Evolutionary conservation across 2,329 filamentous ascomycete genomes (phyloP), one percentile per base, ranked within the genome.

Genomic region (Aspergillus felis): DNA sequence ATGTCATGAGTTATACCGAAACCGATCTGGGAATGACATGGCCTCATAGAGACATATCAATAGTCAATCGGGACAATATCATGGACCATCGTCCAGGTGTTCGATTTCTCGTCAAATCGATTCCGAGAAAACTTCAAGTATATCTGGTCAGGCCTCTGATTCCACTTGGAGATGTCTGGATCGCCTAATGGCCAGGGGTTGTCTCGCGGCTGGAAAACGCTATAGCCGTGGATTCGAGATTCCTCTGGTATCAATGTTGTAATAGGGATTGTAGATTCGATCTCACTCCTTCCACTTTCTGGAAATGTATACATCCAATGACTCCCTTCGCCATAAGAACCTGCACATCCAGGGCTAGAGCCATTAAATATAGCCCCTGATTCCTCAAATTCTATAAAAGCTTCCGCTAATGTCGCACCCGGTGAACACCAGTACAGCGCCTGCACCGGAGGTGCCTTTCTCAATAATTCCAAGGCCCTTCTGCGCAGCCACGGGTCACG

Each of bases 31-130:
- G 4, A 4, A 8, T n/a, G 41, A 22, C 17, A 22, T 46, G 42
- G 42, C 22, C 25, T 12, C 4, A 46, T 12, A 24, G 10, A 27
- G 20, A 14, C 44, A 24, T 24, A 25, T 44, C 50, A 25, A 25
- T 25, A 42, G 17, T 51, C 51, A 41, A 59, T 53, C 14, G 55
- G 55, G 25, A 55, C 55, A 50, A 41, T 41, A 12, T 59, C 57
- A 48, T 59, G 51, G 28, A 32, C 41, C 27, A 54, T n/a, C 4
- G 20, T 12, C 57, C 51, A 59, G 1, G 9, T n/a, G 1, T 12
- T 29, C 6, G 32, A 38, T 2, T 24, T 42, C 25, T 14, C 22
- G 4, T 50, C 49, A 5, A 28, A 14, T 12, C 10, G 38, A 42
- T 52, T 41, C 27, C 51, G 28, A 14, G 50, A 29, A 50, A 51